Evolutionary conservation across 306 rosid species (phyloP), one percentile per base, ranked within the genome.

Genomic region (Quercus agrifolia): DNA sequence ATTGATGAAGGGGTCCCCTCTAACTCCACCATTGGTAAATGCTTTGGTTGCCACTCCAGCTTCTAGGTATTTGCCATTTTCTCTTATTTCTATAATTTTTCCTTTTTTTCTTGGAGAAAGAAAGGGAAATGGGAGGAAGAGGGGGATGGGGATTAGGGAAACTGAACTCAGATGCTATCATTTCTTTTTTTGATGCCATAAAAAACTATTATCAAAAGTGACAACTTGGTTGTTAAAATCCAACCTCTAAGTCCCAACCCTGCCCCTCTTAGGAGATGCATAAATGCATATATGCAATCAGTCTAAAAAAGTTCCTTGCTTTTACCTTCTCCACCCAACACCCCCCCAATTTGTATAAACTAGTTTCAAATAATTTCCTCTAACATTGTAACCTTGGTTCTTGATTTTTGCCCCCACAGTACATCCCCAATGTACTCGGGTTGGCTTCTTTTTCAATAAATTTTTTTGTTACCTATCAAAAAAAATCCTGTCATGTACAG

Each of bases 31-130:
- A 55, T 74, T 95, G 88, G 90, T 88, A 52, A 83, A 85, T 72
- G 89, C 85, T 83, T 86, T 95, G 81, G 86, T 84, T 82, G 89
- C 91, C 71, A 90, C 95, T 78, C 97, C 97, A 62, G 98, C 99
- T 86, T 89, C 97, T 85, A 90, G 97, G 99, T 92, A 92, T 82
- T 83, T 86, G 78, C 70, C 19, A 15, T 27, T 71, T 21, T 46
- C 11, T 31, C 33, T 46, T 35, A 31, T 14, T 52, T 78, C 8
- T 20, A n/a, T 46, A 66, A 66, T 20, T 20, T 71, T 49, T 51
- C 2, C 1, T 56, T 44, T 41, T 30, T 21, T 2, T 2, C 30
- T 10, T 67, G 18, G 4, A 1, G 4, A 8, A 59, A 59, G 25
- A 23, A 8, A 25, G 54, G 54, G 15, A 13, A 13, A 5, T 27